phyloP scores from a whole-genome alignment of 1,284 basidiomycete genomes.

The Moesziomyces sp. region DNA sequence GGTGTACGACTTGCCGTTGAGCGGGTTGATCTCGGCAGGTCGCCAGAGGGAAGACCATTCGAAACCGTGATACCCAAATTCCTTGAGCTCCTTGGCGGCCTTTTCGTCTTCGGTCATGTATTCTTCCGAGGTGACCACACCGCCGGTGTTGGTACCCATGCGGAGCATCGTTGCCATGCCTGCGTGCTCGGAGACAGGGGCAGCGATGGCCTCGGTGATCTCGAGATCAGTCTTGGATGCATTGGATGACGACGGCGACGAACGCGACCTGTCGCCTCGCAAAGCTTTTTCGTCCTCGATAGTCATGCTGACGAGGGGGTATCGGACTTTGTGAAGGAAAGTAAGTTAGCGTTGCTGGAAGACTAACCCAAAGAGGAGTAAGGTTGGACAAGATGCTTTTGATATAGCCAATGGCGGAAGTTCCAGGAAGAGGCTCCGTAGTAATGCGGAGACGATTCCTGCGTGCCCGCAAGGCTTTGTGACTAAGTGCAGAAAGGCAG shows the following conservation, averaged over 20 bases:
- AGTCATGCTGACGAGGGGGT: background rate
- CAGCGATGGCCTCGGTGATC: conserved; percentile 35
- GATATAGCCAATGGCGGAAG: too few relatives aligned
- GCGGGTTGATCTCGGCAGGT: conserved; percentile 70
- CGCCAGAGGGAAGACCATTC: conserved; percentile 62
- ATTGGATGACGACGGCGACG: conserved; percentile 7
- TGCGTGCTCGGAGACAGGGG: conserved; percentile 17
- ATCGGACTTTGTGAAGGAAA: too few relatives aligned
- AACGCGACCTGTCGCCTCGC: too few relatives aligned
- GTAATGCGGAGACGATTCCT: too few relatives aligned
- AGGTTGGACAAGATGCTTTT: too few relatives aligned
- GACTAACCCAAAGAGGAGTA: too few relatives aligned
- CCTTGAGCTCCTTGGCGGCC: conserved; percentile 30
- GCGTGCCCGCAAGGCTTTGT: too few relatives aligned
- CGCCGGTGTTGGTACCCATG: conserved; percentile 47
- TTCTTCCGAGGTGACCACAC: conserved; percentile 47
- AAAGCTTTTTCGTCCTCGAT: conserved; percentile 3
- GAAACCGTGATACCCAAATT: conserved; percentile 55
- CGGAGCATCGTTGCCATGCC: conserved; percentile 43
- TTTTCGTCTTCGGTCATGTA: conserved; percentile 57
- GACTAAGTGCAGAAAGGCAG: too few relatives aligned
- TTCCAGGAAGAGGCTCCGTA: too few relatives aligned
- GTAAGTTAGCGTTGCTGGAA: too few relatives aligned
- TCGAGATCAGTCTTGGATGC: conserved; percentile 39
- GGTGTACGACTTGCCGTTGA: conserved; percentile 73